Percentiles rank a stretch among this genome's conserved stretches.
Evolutionary conservation across 306 rosid genomes (phyloP).

Genomic region (Cucumis melo): DNA sequence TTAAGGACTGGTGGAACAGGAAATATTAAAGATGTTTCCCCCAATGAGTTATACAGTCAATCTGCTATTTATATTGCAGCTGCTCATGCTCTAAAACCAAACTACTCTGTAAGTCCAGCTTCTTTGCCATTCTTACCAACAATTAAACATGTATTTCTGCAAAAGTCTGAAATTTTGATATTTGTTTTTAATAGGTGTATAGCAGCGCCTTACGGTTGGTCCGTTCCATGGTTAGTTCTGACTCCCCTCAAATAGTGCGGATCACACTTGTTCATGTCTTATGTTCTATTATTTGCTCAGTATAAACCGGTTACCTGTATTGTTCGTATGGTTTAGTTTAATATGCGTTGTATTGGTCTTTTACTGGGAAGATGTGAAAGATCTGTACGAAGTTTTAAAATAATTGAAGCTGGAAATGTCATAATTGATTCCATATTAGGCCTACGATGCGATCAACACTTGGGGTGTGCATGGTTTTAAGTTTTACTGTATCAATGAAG

Average conservation of each 20-base stretch:
- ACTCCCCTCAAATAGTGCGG: conserved; percentile 7
- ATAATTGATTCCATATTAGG: background rate
- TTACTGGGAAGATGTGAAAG: background rate
- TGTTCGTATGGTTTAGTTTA: background rate
- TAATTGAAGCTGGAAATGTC: background rate
- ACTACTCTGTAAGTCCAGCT: conserved; percentile 53
- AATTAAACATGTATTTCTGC: background rate
- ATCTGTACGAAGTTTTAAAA: background rate
- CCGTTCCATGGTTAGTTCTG: conserved; percentile 83
- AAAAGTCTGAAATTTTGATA: background rate
- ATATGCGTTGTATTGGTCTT: background rate
- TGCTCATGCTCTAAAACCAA: conserved; percentile 96
- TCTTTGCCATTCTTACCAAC: background rate
- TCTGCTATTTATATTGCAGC: conserved; percentile 98
- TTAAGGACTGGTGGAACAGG: conserved; percentile 71
- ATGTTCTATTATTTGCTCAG: background rate
- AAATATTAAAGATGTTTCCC: conserved; percentile 61
- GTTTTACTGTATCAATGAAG: background rate
- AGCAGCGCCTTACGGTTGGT: conserved; percentile 97
- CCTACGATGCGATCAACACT: background rate
- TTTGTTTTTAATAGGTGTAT: conserved; percentile 50
- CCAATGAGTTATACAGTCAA: conserved; percentile 93
- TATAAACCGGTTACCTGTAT: background rate
- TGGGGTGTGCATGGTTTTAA: background rate
- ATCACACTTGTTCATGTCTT: background rate